Base-by-base conservation (phyloP, 202 grass and related monocot genomes). In the Setaria viridis region DNA sequence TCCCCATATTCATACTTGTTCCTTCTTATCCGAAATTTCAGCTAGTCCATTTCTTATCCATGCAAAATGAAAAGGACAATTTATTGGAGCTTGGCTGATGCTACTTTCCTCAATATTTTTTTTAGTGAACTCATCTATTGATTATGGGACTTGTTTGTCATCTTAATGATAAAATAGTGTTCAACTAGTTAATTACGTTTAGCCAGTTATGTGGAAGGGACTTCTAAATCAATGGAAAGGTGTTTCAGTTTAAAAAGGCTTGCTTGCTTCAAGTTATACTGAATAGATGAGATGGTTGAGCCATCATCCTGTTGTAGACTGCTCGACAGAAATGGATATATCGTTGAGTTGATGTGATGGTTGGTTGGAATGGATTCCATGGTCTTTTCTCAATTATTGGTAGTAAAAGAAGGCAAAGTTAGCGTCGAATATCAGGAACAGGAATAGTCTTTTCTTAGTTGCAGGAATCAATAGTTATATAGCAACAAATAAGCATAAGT, bases 331-430 rank as follows among this genome's bases (percentile, higher is more conserved):
- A 70, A 87, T 84, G 59, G 80, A 76, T 87, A 71, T 70, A 81
- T 37, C 29, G 37, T 84, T 87, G 35, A 87, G 45, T 53, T 7
- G 80, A 84, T 87, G 81, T 91, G 89, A 76, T 54, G 7, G 74
- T 64, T 84, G 62, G 77, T 82, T 70, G 83, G 74, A 89, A 80
- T 89, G 86, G 79, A 92, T 89, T 79, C 71, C 19, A 73, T 69
- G 17, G 2, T 25, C 50, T 72, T 81, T 87, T 78, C 35, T 90
- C 84, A 87, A 90, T 92, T 87, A 90, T 92, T 87, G 85, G 41
- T 70, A 45, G 49, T 78, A 84, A 85, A 86, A 72, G 81, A 81
- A 60, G 68, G 63, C 33, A 42, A 90, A 78, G 87, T 69, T 88
- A 77, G 77, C 39, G 14, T 87, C 34, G 65, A 90, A 90, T 85